A percentile compares a stretch with the other conserved stretches of the same genome.
phyloP scores from a whole-genome alignment of 441 rosid genomes.

The Aleurites moluccanus region DNA sequence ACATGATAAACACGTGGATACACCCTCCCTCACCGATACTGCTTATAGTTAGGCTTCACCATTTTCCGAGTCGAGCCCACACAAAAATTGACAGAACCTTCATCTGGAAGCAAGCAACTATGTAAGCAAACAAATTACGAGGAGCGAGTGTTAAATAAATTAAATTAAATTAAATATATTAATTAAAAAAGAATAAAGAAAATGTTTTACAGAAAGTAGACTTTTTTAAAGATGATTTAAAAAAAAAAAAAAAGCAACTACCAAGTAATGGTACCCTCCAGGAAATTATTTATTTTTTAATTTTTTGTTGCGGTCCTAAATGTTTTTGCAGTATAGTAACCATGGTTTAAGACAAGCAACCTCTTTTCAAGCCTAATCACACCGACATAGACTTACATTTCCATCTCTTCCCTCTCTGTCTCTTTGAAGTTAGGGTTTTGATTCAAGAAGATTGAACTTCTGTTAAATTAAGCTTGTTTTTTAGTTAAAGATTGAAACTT shows the following conservation, averaged over 20 bases:
- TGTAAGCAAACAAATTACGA: neutral
- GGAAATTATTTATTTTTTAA: neutral
- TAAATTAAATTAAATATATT: neutral
- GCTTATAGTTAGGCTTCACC: too few species aligned
- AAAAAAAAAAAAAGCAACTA: neutral
- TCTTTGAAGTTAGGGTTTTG: neutral
- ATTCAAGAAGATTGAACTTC: neutral
- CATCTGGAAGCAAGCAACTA: conserved; percentile 11
- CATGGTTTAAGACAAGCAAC: conserved; percentile 19
- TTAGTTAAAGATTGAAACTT: too few species aligned
- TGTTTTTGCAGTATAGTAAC: neutral
- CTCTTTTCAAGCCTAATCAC: conserved; percentile 28
- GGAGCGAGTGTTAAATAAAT: neutral
- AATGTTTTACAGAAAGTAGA: too few species aligned
- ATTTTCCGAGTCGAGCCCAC: neutral
- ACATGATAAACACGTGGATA: neutral
- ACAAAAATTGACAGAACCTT: neutral
- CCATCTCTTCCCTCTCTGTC: neutral
- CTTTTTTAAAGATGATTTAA: too few species aligned
- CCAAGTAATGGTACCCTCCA: neutral
- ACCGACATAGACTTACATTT: neutral
- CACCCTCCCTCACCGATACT: too few species aligned
- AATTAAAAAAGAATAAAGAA: neutral
- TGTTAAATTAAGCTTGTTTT: too few species aligned
- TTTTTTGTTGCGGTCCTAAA: neutral